phyloP scores from a whole-genome alignment of 2,329 filamentous ascomycete species.

The Apiospora phragmitis region DNA sequence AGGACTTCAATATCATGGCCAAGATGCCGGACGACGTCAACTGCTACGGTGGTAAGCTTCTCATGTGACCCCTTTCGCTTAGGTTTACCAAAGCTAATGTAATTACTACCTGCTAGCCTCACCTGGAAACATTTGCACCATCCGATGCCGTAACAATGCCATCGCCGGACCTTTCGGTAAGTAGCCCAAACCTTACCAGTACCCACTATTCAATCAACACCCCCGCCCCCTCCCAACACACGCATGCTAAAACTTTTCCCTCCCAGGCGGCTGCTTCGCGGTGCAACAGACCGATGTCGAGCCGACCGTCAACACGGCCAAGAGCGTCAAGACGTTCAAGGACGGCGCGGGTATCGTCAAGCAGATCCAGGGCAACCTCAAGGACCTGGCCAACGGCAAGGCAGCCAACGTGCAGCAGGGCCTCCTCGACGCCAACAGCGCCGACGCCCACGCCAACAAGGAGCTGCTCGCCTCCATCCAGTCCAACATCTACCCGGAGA shows the following conservation, averaged over 20 bases:
- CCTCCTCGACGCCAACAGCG: slow-evolving; percentile 52
- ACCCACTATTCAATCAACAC: too few species aligned
- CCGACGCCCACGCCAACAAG: slow-evolving; percentile 45
- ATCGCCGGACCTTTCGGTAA: slow-evolving; percentile 55
- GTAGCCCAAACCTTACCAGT: slow-evolving; percentile 34
- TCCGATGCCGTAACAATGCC: slow-evolving; percentile 60
- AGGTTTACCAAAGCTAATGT: not conserved
- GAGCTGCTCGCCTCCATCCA: slow-evolving; percentile 38
- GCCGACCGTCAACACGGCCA: slow-evolving; percentile 42
- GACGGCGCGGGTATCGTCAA: slow-evolving; percentile 19
- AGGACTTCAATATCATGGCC: slow-evolving; percentile 58
- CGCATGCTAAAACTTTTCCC: not conserved
- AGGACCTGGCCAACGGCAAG: slow-evolving; percentile 37
- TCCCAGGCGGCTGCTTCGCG: slow-evolving; percentile 48
- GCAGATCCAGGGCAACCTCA: slow-evolving; percentile 16
- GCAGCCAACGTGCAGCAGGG: slow-evolving; percentile 49
- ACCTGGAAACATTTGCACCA: slow-evolving; percentile 58
- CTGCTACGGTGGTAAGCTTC: slow-evolving; percentile 51
- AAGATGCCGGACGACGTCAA: slow-evolving; percentile 49
- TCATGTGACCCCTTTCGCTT: not conserved
- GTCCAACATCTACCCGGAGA: slow-evolving; percentile 37
- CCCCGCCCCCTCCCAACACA: slow-evolving; percentile 46
- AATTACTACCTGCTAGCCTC: slow-evolving; percentile 40
- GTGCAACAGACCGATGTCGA: slow-evolving; percentile 53
- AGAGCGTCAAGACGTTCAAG: slow-evolving; percentile 43